Evolutionary conservation across 495 filamentous ascomycete genomes (phyloP), one percentile per base, ranked within the genome.

Genomic region (Pyrenula aspistea): DNA sequence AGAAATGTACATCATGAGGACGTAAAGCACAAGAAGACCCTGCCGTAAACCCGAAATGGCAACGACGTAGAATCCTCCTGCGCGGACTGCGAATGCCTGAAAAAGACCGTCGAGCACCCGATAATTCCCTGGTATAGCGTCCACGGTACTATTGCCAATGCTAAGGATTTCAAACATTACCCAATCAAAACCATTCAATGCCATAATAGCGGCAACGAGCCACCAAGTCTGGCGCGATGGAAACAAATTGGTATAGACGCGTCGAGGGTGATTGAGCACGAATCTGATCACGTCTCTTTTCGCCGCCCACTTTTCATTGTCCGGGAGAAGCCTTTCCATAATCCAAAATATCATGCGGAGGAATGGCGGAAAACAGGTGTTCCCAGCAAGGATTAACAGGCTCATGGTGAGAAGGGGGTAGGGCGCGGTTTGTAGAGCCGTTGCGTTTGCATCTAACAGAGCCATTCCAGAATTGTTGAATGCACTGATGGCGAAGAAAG

Each of bases 381-480:
- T 96, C 20, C 91, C 91, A 8, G 88, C 87, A 12, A 96, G 75
- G 56, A 93, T 93, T 59, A 95, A 67, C 15, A 87, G 65, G 31
- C 78, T 78, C 81, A 91, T 86, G 12, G 85, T 86, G 20, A 94
- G 67, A 11, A 96, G 74, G 8, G 89, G 79, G 63, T 89, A 94
- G 21, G 62, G 73, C 70, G 62, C 65, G 23, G 69, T 66, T 48
- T 76, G 72, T 20, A 76, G 61, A 22, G 71, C 71, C 52, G 65
- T 77, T 84, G 94, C 89, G 60, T 94, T 94, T 20, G 78, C 73
- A 67, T 94, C 89, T 49, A 95, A 67, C 25, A 95, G 78, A 20
- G 81, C 82, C 89, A 96, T 91, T 21, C 90, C 90, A 21, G 79
- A 85, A 64, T 94, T 96, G 61, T 87, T 91, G 68, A 96, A 96